A percentile compares a stretch with the other conserved stretches of the same genome.
Conservation (phyloP, 768 basidiomycete species). For the Tylopilus sp. region DNA sequence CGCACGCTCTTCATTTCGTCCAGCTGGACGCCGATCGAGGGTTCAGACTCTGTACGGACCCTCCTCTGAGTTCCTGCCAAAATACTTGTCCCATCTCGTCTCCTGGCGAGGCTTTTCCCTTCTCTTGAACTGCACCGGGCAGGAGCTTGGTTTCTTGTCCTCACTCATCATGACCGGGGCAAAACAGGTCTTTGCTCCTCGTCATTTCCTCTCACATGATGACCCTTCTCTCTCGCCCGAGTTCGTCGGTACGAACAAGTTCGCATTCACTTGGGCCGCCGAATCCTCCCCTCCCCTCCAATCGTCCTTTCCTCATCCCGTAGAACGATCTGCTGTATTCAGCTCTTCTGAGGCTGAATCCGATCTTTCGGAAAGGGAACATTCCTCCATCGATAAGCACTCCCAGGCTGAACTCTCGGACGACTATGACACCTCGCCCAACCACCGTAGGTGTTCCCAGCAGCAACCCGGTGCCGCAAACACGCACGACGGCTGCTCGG, state of each 20-base stretch:
- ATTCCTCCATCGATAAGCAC: conserved; percentile 27
- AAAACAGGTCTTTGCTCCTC: conserved; percentile 45
- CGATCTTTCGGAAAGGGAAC: conserved; percentile 46
- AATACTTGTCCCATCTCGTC: conserved; percentile 17
- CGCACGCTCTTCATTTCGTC: conserved; percentile 20
- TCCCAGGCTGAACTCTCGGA: conserved; percentile 33
- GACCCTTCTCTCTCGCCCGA: conserved; percentile 46
- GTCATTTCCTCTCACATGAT: conserved; percentile 41
- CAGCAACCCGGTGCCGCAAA: conserved; percentile 21
- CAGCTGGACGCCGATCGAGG: conserved; percentile 27
- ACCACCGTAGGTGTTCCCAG: conserved; percentile 22
- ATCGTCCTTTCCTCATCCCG: conserved; percentile 29
- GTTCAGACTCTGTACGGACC: conserved; percentile 13
- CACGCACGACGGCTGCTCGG: conserved; percentile 25
- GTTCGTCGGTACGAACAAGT: conserved; percentile 49
- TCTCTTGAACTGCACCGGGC: conserved; percentile 11
- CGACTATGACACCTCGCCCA: conserved; percentile 26
- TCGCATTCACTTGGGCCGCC: conserved; percentile 56
- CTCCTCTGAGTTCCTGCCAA: conserved; percentile 12
- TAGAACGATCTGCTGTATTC: conserved; percentile 39
- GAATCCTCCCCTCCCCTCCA: conserved; percentile 41
- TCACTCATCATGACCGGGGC: conserved; percentile 26
- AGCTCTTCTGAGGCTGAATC: conserved; percentile 53
- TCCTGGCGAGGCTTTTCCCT: conserved; percentile 26
- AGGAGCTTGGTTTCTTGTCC: conserved; percentile 16